Base-by-base conservation (phyloP, 306 rosid genomes). In the Begonia peltatifolia region DNA sequence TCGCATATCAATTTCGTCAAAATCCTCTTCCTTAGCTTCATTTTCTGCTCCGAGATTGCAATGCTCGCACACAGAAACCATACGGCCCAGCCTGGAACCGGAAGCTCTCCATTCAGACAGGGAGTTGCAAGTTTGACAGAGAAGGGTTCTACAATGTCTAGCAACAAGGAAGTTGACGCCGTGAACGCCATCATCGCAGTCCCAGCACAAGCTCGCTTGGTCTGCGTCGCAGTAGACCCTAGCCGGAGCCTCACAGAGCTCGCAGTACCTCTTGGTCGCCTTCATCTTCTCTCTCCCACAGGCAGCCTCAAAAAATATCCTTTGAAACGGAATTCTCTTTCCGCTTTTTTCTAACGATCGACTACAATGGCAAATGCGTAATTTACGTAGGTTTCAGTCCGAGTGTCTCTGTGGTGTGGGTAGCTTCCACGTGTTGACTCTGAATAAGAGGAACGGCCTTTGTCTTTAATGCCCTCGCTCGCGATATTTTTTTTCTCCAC, bases 131-230 rank as follows among this genome's bases (percentile, higher is more conserved):
- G 59, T 49, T 63, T 76, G 83, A 68, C 96, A 87, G 12, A 87
- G 94, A 23, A 87, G 81, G 65, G 69, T 57, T 55, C 94, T 76
- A 3, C 61, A 68, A 47, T 78, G 96, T 23, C 82, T 87, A 9
- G 78, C 73, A 15, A 80, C 89, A 5, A 87, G 63, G 63, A 80
- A 80, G 50, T 87, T 87, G 18, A 84, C 94, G 36, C 74, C 62
- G 56, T 87, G 96, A 62, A 87, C 96, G 53, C 57, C 76, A 0
- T 78, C 63, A 53, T 87, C 96, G 54, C 96, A 87, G 15, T 72
- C 74, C 94, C 90, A 87, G 59, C 96, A 87, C 2, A 87, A 72
- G 49, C 60, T 74, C 0, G 96, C 96, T 42, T 67, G 71, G 75
- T 83, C 94, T 4, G 96, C 75, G 47, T 83, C 89, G 38, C 94